A percentile compares a stretch with the other conserved stretches of the same genome.
Evolutionary conservation across 441 rosid species (phyloP).

Genomic region (Populus trichocarpa): DNA sequence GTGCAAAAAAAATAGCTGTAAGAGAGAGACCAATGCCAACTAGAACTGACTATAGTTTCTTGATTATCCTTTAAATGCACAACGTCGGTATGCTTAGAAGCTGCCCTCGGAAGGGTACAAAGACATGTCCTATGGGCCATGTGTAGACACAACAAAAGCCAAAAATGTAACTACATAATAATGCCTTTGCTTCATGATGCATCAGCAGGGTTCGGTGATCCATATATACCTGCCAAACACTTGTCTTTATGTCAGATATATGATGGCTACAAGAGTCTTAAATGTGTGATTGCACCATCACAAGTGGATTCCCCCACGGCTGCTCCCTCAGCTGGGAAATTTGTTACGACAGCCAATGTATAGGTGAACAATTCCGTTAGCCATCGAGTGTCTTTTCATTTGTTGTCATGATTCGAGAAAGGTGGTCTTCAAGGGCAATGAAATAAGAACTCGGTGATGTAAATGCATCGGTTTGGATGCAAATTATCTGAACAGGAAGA

Average conservation of each 20-base stretch:
- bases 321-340: background rate
- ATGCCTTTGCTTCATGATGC: background rate
- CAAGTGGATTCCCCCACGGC: background rate
- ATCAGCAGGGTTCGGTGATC: background rate
- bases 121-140: background rate
- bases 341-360: background rate
- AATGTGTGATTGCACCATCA: background rate
- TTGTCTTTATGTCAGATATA: conserved; percentile 25
- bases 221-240: conserved; percentile 6
- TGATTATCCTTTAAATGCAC: background rate
- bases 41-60: too few species aligned
- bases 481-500: background rate
- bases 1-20: background rate
- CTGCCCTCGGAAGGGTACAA: background rate
- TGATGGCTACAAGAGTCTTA: background rate
- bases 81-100: background rate
- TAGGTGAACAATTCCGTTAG: background rate
- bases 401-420: background rate
- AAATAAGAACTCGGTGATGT: background rate
- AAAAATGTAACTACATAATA: background rate
- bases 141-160: conserved; percentile 15
- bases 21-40: background rate
- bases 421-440: background rate
- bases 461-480: background rate
- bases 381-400: background rate